phyloP scores from a whole-genome alignment of 352 stramenopile genomes.

The Phytophthora tentaculata region DNA sequence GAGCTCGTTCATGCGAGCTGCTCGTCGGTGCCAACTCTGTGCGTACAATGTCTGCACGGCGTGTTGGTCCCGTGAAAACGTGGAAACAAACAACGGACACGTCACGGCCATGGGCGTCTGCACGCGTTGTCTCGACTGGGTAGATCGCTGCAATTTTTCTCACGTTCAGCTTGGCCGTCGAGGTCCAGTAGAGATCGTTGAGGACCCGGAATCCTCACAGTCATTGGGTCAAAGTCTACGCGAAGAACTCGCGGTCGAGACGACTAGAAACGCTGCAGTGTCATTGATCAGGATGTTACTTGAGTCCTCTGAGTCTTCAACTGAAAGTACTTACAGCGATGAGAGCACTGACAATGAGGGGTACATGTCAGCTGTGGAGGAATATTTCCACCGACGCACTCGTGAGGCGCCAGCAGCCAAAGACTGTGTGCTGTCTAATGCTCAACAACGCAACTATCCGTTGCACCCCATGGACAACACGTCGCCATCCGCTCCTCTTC shows the following conservation, averaged over 20 bases:
- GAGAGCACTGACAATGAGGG: constrained; percentile 12
- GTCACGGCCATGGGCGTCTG: constrained; percentile 42
- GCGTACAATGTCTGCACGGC: constrained; percentile 53
- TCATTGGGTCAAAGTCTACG: constrained; percentile 30
- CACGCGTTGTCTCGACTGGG: constrained; percentile 50
- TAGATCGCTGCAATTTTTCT: constrained; percentile 50
- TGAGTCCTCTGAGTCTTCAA: background rate
- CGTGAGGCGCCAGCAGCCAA: constrained; percentile 23
- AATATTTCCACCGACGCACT: constrained; percentile 41
- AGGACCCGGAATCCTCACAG: constrained; percentile 23
- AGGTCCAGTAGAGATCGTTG: constrained; percentile 31
- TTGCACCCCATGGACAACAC: constrained; percentile 33
- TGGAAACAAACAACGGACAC: constrained; percentile 51
- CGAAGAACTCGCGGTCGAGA: constrained; percentile 27
- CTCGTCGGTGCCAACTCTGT: constrained; percentile 49
- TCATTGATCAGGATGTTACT: constrained; percentile 49
- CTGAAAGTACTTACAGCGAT: constrained; percentile 12
- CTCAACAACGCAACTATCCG: constrained; percentile 43
- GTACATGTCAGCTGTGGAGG: constrained; percentile 44
- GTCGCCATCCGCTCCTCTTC: constrained; percentile 35
- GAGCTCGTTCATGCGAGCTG: constrained; percentile 26
- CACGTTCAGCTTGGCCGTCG: constrained; percentile 32
- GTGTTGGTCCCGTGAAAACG: constrained; percentile 46
- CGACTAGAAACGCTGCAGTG: constrained; percentile 38
- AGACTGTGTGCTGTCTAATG: constrained; percentile 52